Conservation (phyloP, 192 early-diverging fungal genomes). For the Diversispora epigaea region DNA sequence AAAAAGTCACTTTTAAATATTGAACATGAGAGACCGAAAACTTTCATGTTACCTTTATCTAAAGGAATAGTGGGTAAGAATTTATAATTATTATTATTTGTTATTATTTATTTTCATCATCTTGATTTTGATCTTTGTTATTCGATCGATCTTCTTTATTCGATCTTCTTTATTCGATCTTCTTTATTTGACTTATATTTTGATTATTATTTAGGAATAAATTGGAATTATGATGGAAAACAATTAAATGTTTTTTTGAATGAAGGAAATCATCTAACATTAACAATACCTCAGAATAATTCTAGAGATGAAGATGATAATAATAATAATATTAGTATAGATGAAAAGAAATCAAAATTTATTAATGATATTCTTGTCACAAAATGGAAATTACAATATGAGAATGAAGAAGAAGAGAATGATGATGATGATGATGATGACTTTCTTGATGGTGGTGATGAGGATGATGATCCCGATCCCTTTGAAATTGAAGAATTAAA, state of each 20-base stretch:
- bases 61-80: neutral
- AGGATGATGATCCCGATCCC: neutral
- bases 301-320: neutral
- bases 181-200: neutral
- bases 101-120: no score
- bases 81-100: neutral
- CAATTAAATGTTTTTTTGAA: slow-evolving; percentile 3
- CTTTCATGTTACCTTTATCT: neutral
- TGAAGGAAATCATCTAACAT: slow-evolving; percentile 9
- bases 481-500: neutral
- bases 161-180: neutral
- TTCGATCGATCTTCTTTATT: neutral
- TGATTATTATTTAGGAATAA: slow-evolving; percentile 17
- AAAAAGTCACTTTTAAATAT: neutral
- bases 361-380: slow-evolving; percentile 7
- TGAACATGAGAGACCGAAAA: neutral
- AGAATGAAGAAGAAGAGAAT: neutral
- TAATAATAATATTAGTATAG: neutral
- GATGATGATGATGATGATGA: slow-evolving; percentile 11
- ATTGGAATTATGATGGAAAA: slow-evolving; percentile 16
- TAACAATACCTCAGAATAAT: neutral
- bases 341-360: slow-evolving; percentile 1
- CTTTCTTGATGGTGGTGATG: neutral
- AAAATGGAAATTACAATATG: slow-evolving; percentile 8
- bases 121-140: neutral